phyloP scores from a whole-genome alignment of 2,329 filamentous ascomycete genomes.

The Ophiostoma sp. region DNA sequence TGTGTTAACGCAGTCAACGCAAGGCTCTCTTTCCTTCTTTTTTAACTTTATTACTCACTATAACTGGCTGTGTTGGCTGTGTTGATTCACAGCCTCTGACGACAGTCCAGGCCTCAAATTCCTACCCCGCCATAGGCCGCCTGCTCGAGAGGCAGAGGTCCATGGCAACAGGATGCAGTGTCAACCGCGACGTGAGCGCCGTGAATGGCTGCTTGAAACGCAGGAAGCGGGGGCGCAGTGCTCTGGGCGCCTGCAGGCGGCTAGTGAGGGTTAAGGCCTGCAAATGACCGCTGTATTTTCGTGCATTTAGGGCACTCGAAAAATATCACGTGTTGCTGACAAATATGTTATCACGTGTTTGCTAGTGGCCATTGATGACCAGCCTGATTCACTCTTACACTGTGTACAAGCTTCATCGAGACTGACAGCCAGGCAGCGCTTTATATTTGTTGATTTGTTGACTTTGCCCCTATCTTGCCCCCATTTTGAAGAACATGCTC shows the following conservation, averaged over 20 bases:
- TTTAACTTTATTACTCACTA: background rate
- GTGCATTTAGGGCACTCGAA: background rate
- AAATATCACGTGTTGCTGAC: conserved; percentile 3
- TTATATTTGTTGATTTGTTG: background rate
- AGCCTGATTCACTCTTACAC: background rate
- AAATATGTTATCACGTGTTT: background rate
- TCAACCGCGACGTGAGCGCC: background rate
- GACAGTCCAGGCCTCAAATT: background rate
- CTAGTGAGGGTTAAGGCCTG: background rate
- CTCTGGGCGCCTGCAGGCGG: background rate
- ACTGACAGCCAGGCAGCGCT: background rate
- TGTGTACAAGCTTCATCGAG: background rate
- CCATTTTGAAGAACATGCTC: background rate
- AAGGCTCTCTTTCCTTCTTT: background rate
- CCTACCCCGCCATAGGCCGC: background rate
- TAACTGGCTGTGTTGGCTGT: background rate
- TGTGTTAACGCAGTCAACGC: background rate
- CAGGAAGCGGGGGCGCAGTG: background rate
- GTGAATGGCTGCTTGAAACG: background rate
- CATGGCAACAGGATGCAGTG: background rate
- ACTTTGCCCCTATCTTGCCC: background rate
- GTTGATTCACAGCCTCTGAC: background rate
- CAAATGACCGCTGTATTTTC: background rate
- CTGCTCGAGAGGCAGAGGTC: background rate
- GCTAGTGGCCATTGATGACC: background rate